These are phyloP conservation scores for Pichia sp. DNA, from an alignment of 1,139 yeast genomes.

Conservation along the genomic window DNA sequence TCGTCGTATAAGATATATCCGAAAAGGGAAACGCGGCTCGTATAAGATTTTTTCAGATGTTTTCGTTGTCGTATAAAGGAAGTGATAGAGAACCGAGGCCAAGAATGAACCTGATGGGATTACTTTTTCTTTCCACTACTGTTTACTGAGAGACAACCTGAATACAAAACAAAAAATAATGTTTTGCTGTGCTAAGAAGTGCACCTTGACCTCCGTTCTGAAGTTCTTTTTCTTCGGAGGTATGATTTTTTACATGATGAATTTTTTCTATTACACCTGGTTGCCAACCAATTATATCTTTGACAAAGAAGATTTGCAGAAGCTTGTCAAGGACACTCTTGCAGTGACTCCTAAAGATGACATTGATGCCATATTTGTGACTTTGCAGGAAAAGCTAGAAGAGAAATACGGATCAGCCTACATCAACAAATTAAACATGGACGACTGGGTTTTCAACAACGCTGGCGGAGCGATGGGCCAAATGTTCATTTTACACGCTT, in stretches of 20 bases:
- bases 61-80: neutral
- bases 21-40: constrained; percentile 5
- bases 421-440: constrained; percentile 64
- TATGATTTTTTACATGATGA: constrained; percentile 35
- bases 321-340: constrained; percentile 49
- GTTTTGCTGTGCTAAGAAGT: constrained; percentile 12
- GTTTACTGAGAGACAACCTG: neutral
- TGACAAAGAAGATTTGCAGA: constrained; percentile 43
- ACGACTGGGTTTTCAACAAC: constrained; percentile 93
- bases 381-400: constrained; percentile 57
- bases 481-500: constrained; percentile 92
- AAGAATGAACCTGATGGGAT: too few relatives aligned
- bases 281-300: constrained; percentile 64
- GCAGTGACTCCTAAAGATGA: constrained; percentile 54
- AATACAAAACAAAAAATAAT: neutral
- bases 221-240: constrained; percentile 26
- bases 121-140: too few relatives aligned
- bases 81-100: neutral
- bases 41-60: neutral
- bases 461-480: constrained; percentile 99
- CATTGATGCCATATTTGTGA: constrained; percentile 57
- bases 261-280: constrained; percentile 54
- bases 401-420: constrained; percentile 57
- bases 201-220: constrained; percentile 15
- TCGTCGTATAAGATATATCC: neutral